A percentile compares a stretch with the other conserved stretches of the same genome.
Evolutionary conservation across 2,329 filamentous ascomycete genomes (phyloP).

Genomic region (Xylariaceae sp.): DNA sequence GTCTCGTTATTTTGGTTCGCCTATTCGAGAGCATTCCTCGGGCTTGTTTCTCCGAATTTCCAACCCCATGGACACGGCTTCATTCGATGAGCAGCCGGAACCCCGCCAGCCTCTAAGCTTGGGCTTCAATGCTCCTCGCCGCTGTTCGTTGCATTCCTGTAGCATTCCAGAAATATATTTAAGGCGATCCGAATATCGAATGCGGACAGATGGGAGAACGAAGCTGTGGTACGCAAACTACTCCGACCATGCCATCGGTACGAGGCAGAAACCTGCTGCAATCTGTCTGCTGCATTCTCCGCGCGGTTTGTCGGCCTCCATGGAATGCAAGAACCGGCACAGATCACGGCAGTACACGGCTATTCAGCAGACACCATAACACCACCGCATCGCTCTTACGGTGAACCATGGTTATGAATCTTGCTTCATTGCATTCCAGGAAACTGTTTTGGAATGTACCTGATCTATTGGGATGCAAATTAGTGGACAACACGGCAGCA

Average conservation of each 20-base stretch:
- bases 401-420: not conserved
- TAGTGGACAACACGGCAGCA: not conserved
- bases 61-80: not conserved
- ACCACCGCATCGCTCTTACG: not conserved
- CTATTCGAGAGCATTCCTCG: not conserved
- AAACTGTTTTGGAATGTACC: not conserved
- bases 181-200: not conserved
- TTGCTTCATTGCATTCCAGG: not conserved
- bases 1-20: not conserved
- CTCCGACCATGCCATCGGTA: not conserved
- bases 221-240: not conserved
- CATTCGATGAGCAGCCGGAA: not conserved
- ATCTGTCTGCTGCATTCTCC: not conserved
- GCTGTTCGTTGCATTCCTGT: not conserved
- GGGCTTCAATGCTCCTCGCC: not conserved
- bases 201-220: not conserved
- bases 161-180: not conserved
- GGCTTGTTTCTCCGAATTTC: not conserved
- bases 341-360: not conserved
- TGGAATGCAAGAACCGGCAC: not conserved
- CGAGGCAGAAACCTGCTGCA: not conserved
- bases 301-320: not conserved
- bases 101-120: not conserved
- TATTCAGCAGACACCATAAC: not conserved
- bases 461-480: not conserved